Conservation (phyloP, 106 monocot species). For the Ottelia alismoides region DNA sequence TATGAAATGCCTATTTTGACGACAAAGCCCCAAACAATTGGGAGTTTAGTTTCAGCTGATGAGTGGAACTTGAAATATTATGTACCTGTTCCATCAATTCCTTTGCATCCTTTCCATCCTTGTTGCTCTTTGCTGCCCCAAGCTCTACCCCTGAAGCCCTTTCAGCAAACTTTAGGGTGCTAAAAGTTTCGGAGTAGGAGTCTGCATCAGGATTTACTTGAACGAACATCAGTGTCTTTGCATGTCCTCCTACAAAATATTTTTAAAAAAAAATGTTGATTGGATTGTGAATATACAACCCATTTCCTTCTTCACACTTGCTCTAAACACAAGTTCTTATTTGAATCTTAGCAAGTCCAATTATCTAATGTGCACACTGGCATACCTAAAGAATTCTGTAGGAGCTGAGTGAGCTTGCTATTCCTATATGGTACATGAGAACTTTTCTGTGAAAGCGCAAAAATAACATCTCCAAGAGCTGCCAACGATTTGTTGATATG, state of each 20-base stretch:
- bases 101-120: constrained; percentile 7
- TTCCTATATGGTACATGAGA: constrained; percentile 73
- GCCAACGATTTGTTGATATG: constrained; percentile 84
- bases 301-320: no score
- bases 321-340: no score
- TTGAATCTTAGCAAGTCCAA: no score
- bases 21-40: no score
- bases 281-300: no score
- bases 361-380: no score
- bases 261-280: no score
- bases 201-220: constrained; percentile 64
- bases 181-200: constrained; percentile 57
- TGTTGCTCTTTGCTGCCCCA: constrained; percentile 12
- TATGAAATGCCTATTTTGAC: no score
- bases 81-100: constrained; percentile 14
- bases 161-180: constrained; percentile 83
- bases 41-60: no score
- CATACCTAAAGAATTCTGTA: constrained; percentile 72
- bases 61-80: no score
- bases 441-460: constrained; percentile 63
- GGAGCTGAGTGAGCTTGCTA: constrained; percentile 84
- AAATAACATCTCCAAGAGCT: constrained; percentile 85
- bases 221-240: constrained; percentile 78
- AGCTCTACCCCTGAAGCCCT: constrained; percentile 64
- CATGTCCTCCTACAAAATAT: constrained; percentile 59